Evolutionary conservation across 768 basidiomycete genomes (phyloP).

Genomic region (Sutorius australiensis): DNA sequence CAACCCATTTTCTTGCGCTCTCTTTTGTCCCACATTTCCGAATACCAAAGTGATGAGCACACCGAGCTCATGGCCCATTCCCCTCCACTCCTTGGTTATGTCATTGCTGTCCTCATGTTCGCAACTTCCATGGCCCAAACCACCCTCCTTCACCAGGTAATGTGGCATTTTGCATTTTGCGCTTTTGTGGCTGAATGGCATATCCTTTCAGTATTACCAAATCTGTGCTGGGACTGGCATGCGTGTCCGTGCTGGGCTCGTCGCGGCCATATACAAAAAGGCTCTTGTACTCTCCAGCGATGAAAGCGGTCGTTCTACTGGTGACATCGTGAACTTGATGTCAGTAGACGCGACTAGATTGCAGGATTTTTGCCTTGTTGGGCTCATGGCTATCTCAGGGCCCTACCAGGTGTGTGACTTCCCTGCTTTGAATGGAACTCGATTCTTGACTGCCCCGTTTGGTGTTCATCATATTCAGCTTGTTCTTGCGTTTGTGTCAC

Average conservation of each 20-base stretch:
- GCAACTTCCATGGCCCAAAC: slow-evolving; percentile 72
- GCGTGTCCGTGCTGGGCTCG: slow-evolving; percentile 88
- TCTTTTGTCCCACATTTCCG: too few relatives aligned
- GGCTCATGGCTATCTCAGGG: too few relatives aligned
- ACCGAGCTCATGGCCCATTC: too few relatives aligned
- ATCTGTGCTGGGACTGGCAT: slow-evolving; percentile 78
- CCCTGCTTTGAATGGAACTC: slow-evolving; percentile 28
- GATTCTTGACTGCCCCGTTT: background rate
- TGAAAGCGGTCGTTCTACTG: too few relatives aligned
- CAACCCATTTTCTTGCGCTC: too few relatives aligned
- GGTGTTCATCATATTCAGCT: too few relatives aligned
- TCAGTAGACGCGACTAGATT: too few relatives aligned
- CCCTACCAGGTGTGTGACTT: slow-evolving; percentile 25
- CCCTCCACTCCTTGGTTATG: slow-evolving; percentile 62
- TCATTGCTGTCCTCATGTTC: slow-evolving; percentile 78
- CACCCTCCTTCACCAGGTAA: slow-evolving; percentile 70
- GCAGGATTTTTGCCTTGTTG: too few relatives aligned
- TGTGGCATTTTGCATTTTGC: background rate
- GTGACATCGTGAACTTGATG: too few relatives aligned
- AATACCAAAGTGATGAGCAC: too few relatives aligned
- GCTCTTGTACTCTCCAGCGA: slow-evolving; percentile 39
- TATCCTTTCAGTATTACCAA: slow-evolving; percentile 68
- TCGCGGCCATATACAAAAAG: slow-evolving; percentile 82
- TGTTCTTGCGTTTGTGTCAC: slow-evolving; percentile 72
- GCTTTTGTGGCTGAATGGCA: background rate